These are phyloP conservation scores for Mycena leptocephala DNA, from an alignment of 768 basidiomycete species.

Conservation along the genomic window DNA sequence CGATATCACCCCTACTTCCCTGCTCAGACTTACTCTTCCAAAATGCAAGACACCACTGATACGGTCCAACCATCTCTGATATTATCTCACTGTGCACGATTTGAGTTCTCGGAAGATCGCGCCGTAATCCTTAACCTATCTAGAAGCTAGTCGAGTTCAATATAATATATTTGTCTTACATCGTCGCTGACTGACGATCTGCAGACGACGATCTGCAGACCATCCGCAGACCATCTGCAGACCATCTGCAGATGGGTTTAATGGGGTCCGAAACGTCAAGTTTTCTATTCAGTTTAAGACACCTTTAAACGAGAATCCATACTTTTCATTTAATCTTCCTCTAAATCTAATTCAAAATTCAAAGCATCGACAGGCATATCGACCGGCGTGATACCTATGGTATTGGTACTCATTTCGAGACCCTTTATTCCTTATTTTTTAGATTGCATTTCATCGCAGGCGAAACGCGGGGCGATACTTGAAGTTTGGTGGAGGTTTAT, in stretches of 20 bases:
- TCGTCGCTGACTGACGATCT: neutral
- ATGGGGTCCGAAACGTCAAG: too few relatives aligned
- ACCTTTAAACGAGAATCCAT: slow-evolving; percentile 5
- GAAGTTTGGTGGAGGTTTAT: too few relatives aligned
- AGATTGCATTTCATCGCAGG: neutral
- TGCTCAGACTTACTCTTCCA: slow-evolving; percentile 30
- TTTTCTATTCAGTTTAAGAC: slow-evolving; percentile 6
- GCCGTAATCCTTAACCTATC: slow-evolving; percentile 30
- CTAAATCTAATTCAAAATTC: slow-evolving; percentile 14
- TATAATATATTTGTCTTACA: neutral
- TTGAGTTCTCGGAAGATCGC: slow-evolving; percentile 25
- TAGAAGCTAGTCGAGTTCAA: slow-evolving; percentile 25
- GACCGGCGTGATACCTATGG: neutral
- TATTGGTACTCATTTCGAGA: neutral
- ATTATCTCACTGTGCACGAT: slow-evolving; percentile 31
- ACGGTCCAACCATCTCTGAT: slow-evolving; percentile 12
- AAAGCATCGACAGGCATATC: slow-evolving; percentile 13
- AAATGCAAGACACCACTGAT: slow-evolving; percentile 24
- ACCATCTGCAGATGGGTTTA: slow-evolving; percentile 18
- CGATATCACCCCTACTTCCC: slow-evolving; percentile 32
- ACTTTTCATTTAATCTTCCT: slow-evolving; percentile 9
- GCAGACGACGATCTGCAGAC: slow-evolving; percentile 9
- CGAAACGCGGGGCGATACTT: too few relatives aligned
- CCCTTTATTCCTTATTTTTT: slow-evolving; percentile 6
- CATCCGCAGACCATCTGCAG: slow-evolving; percentile 20